Conservation (phyloP, 2,329 filamentous ascomycete species). For the Blastomyces silverae region DNA sequence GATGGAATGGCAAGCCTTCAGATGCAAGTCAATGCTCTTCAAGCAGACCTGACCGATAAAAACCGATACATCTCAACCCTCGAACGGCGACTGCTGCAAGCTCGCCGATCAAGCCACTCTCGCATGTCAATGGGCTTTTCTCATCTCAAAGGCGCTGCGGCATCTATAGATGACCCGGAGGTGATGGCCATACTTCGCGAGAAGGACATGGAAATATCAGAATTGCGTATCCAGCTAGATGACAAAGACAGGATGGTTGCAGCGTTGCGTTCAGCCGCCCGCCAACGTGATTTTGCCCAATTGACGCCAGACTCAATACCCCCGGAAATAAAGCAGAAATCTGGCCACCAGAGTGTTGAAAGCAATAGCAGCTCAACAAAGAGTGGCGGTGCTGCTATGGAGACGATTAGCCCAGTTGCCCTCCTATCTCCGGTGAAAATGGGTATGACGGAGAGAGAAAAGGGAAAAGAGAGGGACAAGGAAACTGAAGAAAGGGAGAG, state of each 20-base stretch:
- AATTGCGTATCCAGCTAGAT: slow-evolving; percentile 79
- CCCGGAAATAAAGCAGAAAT: slow-evolving; percentile 24
- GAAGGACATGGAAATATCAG: slow-evolving; percentile 87
- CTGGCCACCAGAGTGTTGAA: slow-evolving; percentile 27
- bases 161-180: slow-evolving; percentile 73
- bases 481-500: slow-evolving; percentile 43
- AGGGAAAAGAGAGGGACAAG: slow-evolving; percentile 1
- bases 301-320: slow-evolving; percentile 38
- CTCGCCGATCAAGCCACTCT: slow-evolving; percentile 80
- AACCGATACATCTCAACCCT: slow-evolving; percentile 92
- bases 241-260: slow-evolving; percentile 93
- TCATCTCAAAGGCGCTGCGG: slow-evolving; percentile 47
- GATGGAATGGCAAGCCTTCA: slow-evolving; percentile 76
- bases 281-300: slow-evolving; percentile 77
- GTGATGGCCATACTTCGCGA: slow-evolving; percentile 68
- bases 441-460: slow-evolving; percentile 28
- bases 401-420: slow-evolving; percentile 26
- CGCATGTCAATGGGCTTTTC: slow-evolving; percentile 70
- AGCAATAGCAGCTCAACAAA: slow-evolving; percentile 28
- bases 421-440: slow-evolving; percentile 25
- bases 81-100: slow-evolving; percentile 86
- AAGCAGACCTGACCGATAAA: slow-evolving; percentile 92
- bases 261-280: slow-evolving; percentile 74
- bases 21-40: slow-evolving; percentile 84
- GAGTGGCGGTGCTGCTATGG: slow-evolving; percentile 19